phyloP scores from a whole-genome alignment of 2,329 filamentous ascomycete genomes.

The Fusarium tjaetaba region DNA sequence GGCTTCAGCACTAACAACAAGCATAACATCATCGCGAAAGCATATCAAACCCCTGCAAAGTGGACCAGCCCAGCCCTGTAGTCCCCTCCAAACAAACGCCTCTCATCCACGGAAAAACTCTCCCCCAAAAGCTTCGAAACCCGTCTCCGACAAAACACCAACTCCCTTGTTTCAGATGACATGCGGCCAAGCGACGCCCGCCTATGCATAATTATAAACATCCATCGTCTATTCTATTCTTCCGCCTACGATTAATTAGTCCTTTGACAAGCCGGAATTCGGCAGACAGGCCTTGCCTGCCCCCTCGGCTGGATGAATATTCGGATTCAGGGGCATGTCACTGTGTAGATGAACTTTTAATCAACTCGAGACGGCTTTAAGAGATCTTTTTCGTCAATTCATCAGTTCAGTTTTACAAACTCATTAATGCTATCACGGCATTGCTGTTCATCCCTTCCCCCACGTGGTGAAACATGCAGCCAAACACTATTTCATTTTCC shows the following conservation, averaged over 20 bases:
- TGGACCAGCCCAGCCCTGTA: conserved; percentile 9
- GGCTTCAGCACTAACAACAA: neutral
- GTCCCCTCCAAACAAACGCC: conserved; percentile 9
- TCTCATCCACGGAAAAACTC: conserved; percentile 37
- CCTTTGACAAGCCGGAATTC: conserved; percentile 2
- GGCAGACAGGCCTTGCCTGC: neutral
- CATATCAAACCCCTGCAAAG: neutral
- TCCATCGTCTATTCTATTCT: neutral
- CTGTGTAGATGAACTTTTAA: neutral
- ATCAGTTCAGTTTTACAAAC: neutral
- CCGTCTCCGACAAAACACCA: conserved; percentile 18
- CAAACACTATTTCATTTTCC: conserved; percentile 20
- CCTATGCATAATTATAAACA: conserved; percentile 13
- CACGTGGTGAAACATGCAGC: conserved; percentile 37
- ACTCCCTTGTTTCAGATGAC: conserved; percentile 27
- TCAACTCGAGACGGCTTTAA: neutral
- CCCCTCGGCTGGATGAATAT: neutral
- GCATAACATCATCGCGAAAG: neutral
- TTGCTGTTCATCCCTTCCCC: conserved; percentile 22
- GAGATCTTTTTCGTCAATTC: conserved; percentile 20
- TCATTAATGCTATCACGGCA: conserved; percentile 12
- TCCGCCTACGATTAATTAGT: neutral
- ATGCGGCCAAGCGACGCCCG: neutral
- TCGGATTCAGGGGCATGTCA: neutral
- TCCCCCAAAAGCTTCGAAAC: conserved; percentile 23